phyloP scores from a whole-genome alignment of 2,329 filamentous ascomycete genomes.

The Apiospora hydei region DNA sequence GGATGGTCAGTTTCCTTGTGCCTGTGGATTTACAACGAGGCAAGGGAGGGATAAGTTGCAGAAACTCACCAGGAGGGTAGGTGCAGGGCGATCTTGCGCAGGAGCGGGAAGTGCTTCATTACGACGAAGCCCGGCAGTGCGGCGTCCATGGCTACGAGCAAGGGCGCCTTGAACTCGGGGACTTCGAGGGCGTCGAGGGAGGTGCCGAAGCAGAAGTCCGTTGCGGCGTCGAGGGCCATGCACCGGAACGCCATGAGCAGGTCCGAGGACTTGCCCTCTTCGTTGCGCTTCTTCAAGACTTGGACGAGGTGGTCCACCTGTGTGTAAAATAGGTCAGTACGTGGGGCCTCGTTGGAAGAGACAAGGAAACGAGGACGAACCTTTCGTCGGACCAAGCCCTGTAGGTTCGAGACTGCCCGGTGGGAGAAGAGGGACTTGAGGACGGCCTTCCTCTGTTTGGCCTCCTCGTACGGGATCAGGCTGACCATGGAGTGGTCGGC shows the following conservation, averaged over 20 bases:
- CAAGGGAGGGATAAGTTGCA: too few relatives aligned
- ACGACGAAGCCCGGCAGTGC: constrained; percentile 20
- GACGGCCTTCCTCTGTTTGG: constrained; percentile 22
- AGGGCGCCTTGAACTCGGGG: constrained; percentile 14
- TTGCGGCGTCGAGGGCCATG: constrained; percentile 21
- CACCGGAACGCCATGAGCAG: constrained; percentile 22
- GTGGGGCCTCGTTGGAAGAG: background rate
- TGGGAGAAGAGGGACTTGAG: constrained; percentile 16
- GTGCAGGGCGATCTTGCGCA: background rate
- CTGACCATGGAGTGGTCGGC: constrained; percentile 12
- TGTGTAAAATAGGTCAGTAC: background rate
- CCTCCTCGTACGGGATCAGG: constrained; percentile 12
- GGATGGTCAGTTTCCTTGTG: too few relatives aligned
- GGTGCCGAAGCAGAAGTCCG: constrained; percentile 23
- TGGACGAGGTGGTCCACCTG: constrained; percentile 15
- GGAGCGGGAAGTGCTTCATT: constrained; percentile 23
- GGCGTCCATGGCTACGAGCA: constrained; percentile 21
- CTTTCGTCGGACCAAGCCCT: constrained; percentile 11
- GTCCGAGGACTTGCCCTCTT: constrained; percentile 22
- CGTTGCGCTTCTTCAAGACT: constrained; percentile 6
- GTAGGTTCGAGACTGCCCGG: constrained; percentile 5
- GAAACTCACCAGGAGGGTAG: constrained; percentile 15
- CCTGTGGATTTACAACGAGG: too few relatives aligned
- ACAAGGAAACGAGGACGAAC: background rate
- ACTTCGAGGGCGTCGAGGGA: constrained; percentile 11